Evolutionary conservation across 164 flowering plant genomes (phyloP), one percentile per base, ranked within the genome.

Genomic region (Aristolochia californica): DNA sequence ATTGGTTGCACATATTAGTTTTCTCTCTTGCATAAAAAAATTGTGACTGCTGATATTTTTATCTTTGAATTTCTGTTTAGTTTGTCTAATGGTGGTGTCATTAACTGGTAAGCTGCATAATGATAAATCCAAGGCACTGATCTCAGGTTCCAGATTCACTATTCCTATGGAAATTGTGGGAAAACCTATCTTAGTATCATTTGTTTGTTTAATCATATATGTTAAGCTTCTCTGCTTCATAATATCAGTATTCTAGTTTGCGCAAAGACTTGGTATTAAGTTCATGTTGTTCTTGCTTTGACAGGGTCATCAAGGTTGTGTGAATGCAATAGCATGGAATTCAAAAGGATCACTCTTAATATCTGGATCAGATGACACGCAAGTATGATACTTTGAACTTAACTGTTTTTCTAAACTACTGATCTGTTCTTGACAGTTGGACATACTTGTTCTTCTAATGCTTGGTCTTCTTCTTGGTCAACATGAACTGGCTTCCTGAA

Each of bases 311-410:
- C 76, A 66, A 53, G 89, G 98, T 57, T 93, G 98, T 69, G 98
- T 93, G 16, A 93, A 93, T 77, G 65, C 89, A 30, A 58, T 93
- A 18, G 79, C 94, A 26, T 93, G 98, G 98, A 93, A 88, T 71
- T 81, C 97, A 49, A 72, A 56, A 17, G 98, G 98, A 52, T 77
- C 98, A 23, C 86, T 88, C 48, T 70, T 88, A 80, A 70, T 93
- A 70, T 93, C 98, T 66, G 98, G 97, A 71, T 93, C 98, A 59
- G 98, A 93, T 80, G 98, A 93, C 61, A 73, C 93, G 52, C 72
- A 58, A 53, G 94, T 85, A 83, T 63, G 69, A 34, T 24, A n/a
- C 54, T 34, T 64, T 49, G 53, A 45, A 45, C 30, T 55, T 53
- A 12, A 23, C 44, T 57, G 10, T 57, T 43, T 43, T 43, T n/a